phyloP scores from a whole-genome alignment of 2,329 filamentous ascomycete species.

The Aureobasidium zeae region DNA sequence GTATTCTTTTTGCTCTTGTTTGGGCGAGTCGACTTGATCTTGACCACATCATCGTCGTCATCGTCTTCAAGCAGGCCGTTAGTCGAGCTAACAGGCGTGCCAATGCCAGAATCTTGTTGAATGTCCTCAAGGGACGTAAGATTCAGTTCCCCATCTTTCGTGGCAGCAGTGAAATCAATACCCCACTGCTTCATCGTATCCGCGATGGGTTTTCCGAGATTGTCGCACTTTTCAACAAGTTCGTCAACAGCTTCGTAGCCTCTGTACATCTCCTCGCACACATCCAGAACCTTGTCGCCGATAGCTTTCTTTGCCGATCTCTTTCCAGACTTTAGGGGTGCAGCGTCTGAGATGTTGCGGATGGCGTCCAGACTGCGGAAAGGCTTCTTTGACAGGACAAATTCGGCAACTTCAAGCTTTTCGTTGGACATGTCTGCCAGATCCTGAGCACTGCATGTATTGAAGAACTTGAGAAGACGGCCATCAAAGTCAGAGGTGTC shows the following conservation, averaged over 20 bases:
- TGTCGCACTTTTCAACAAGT: slow-evolving; percentile 67
- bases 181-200: slow-evolving; percentile 60
- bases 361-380: slow-evolving; percentile 60
- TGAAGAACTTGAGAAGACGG: slow-evolving; percentile 70
- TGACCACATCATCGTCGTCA: slow-evolving; percentile 24
- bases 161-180: slow-evolving; percentile 52
- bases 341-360: slow-evolving; percentile 48
- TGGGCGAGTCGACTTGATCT: slow-evolving; percentile 30
- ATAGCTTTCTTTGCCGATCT: slow-evolving; percentile 43
- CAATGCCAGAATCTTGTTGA: slow-evolving; percentile 56
- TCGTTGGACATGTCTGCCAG: slow-evolving; percentile 74
- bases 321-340: slow-evolving; percentile 44
- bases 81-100: slow-evolving; percentile 46
- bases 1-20: slow-evolving; percentile 34
- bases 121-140: slow-evolving; percentile 45
- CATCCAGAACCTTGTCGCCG: slow-evolving; percentile 58
- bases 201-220: slow-evolving; percentile 57
- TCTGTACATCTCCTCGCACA: slow-evolving; percentile 61
- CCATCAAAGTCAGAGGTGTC: slow-evolving; percentile 34
- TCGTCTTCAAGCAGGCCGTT: slow-evolving; percentile 25
- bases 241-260: slow-evolving; percentile 77
- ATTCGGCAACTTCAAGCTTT: slow-evolving; percentile 57
- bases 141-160: slow-evolving; percentile 53
- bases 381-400: slow-evolving; percentile 64
- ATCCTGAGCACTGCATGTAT: slow-evolving; percentile 64